Evolutionary conservation across 768 basidiomycete species (phyloP).

Genomic region (Tubosaeta sp.): DNA sequence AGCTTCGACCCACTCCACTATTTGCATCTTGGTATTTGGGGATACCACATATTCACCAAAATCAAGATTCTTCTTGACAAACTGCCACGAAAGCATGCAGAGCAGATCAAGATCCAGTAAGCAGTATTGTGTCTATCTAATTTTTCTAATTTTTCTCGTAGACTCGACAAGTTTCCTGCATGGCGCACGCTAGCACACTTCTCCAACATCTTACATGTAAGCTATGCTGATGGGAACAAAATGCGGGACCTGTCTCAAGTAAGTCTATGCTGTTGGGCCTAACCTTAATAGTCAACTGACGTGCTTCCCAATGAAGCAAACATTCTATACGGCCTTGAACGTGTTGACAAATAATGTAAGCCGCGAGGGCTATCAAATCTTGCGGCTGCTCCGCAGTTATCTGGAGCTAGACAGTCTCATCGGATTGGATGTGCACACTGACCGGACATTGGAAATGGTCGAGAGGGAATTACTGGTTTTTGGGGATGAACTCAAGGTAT

Average conservation of each 20-base stretch:
- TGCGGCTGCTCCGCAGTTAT: constrained; percentile 29
- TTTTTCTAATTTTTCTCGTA: background rate
- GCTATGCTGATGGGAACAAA: constrained; percentile 36
- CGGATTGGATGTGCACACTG: constrained; percentile 30
- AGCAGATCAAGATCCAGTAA: too few species aligned
- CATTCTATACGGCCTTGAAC: background rate
- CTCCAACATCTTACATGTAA: constrained; percentile 14
- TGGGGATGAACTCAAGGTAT: background rate
- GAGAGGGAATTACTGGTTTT: constrained; percentile 18
- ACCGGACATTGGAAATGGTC: constrained; percentile 20
- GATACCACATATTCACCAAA: background rate
- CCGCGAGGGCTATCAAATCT: constrained; percentile 20
- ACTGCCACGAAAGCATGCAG: background rate
- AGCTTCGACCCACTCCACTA: background rate
- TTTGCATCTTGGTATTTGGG: background rate
- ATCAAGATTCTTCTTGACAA: background rate
- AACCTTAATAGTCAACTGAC: too few species aligned
- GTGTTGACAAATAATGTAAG: background rate
- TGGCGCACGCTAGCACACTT: constrained; percentile 38
- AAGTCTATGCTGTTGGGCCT: background rate
- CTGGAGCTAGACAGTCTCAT: constrained; percentile 28
- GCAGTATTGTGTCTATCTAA: background rate
- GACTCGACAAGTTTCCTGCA: constrained; percentile 18
- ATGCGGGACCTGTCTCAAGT: constrained; percentile 36
- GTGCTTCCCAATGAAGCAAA: too few species aligned